Evolutionary conservation across 495 filamentous ascomycete species (phyloP), one percentile per base, ranked within the genome.

Genomic region (Neurospora africana): DNA sequence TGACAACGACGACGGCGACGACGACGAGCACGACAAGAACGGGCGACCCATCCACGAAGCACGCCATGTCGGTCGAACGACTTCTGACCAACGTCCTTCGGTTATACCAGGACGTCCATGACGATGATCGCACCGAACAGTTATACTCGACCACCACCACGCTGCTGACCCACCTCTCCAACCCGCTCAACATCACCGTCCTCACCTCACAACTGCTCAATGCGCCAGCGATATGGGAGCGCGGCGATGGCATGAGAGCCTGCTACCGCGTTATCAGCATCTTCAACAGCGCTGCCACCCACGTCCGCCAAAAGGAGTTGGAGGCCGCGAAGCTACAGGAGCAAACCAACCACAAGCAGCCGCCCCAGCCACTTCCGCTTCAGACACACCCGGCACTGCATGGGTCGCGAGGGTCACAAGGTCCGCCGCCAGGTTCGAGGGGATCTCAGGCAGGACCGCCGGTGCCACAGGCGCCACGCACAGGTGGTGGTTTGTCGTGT

Each of bases 151-250:
- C 91, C 43, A 93, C 95, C 19, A 89, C 91, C 36, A 90, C 91
- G 35, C 88, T 99, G 36, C 84, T 99, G 33, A 90, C 92, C 27
- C 88, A 90, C 39, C 89, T 99, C 44, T 89, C 88, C 40, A 99
- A 99, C 75, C 95, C 94, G 13, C 85, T 97, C 40, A 99, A 99
- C 76, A 80, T 97, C 75, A 92, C 91, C 10, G 87, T 99, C 5
- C 89, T 99, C 68, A 92, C 94, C 1, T 93, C 93, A n/a, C 94
- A 97, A 72, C 86, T 98, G 41, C 88, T 99, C 30, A 88, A 88
- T 11, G 90, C 94, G 0, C 94, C 92, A 3, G 92, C 95, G 3
- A 88, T 99, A 81, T 99, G 95, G 95, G 72, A 44, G 43, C 78
- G 76, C 61, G 71, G 76, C 83, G 89, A 94, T 73, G 90, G 90